Evolutionary conservation across 495 filamentous ascomycete genomes (phyloP), one percentile per base, ranked within the genome.

Genomic region (Hypoxylon intermedium): DNA sequence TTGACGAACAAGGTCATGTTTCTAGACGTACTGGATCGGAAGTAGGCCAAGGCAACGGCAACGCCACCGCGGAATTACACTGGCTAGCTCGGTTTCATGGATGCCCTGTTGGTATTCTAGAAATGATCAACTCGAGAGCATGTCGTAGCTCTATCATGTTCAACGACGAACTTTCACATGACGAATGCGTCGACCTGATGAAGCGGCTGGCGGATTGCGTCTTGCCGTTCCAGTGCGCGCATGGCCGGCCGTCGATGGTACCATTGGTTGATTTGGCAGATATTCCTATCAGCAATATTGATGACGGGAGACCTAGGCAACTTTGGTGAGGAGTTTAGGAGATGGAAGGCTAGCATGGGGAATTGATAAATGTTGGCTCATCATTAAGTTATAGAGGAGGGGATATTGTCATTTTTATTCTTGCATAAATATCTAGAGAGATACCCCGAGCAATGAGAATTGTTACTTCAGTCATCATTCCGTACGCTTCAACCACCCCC

Each of bases 61-160:
- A 28, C 19, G 52, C 68, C 6, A 34, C 33, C 15, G 9, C 20
- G 2, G 66, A 36, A 2, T 52, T 67, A 9, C 53, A 63, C 13
- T 93, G 87, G 88, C 71, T 89, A 24, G 67, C 73, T 16, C 76
- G 76, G 11, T 83, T 90, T 38, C 79, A 83, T 24, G 79, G 77
- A 31, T 93, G 90, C 62, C 92, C 92, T 0, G 77, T 83, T 46
- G 87, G 88, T 0, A 85, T 98, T n/a, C 46, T 95, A 33, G 92
- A 97, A 46, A 76, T 97, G 74, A 77, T 98, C 19, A 93, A 96
- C 63, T 96, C 91, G 4, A 84, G 92, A 33, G 89, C 94, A 6
- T 98, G 94, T 72, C 80, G 94, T 30, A 92, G 83, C 34, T 91
- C 94, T 5, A 89, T 98, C 72, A 98, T 98, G 94, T 98, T 98